A percentile compares a stretch with the other conserved stretches of the same genome.
Evolutionary conservation across 768 basidiomycete genomes (phyloP).

Genomic region (Chlorophyllum brunneum): DNA sequence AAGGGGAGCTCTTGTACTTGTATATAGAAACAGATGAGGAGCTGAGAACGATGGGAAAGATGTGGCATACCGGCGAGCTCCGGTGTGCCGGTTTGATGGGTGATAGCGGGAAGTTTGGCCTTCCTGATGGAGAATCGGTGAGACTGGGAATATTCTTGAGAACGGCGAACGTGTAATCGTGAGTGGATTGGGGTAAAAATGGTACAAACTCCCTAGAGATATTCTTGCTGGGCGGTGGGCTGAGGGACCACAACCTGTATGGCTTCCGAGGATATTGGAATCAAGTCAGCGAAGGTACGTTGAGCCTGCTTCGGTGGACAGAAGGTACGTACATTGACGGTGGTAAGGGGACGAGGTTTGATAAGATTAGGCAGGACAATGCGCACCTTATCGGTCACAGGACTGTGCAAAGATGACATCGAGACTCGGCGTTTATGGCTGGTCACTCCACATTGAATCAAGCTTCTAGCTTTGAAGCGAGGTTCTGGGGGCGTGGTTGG

Average conservation of each 20-base stretch:
- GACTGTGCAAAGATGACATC: slow-evolving; percentile 2
- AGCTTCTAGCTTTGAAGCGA: slow-evolving; percentile 12
- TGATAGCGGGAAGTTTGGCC: slow-evolving; percentile 12
- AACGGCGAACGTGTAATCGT: slow-evolving; percentile 10
- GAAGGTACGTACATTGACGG: neutral
- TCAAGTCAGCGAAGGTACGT: neutral
- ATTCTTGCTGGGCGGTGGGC: slow-evolving; percentile 2
- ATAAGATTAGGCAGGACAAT: slow-evolving; percentile 16
- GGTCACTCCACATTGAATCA: slow-evolving; percentile 8
- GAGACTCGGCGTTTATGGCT: slow-evolving; percentile 1
- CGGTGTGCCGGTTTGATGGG: slow-evolving; percentile 13
- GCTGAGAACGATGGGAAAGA: neutral
- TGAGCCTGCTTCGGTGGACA: neutral
- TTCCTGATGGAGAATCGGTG: slow-evolving; percentile 21
- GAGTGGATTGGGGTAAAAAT: slow-evolving; percentile 1
- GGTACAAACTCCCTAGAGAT: neutral
- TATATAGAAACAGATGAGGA: neutral
- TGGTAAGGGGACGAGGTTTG: neutral
- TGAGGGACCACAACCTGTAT: neutral
- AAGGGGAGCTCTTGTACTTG: slow-evolving; percentile 1
- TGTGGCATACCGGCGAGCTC: neutral
- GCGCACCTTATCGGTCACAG: slow-evolving; percentile 17
- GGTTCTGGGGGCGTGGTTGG: slow-evolving; percentile 3
- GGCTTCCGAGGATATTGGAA: slow-evolving; percentile 4
- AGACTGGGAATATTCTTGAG: slow-evolving; percentile 18